Percentiles rank a stretch among this genome's conserved stretches.
phyloP scores from a whole-genome alignment of 1,284 basidiomycete species.

The Trametes versicolor region DNA sequence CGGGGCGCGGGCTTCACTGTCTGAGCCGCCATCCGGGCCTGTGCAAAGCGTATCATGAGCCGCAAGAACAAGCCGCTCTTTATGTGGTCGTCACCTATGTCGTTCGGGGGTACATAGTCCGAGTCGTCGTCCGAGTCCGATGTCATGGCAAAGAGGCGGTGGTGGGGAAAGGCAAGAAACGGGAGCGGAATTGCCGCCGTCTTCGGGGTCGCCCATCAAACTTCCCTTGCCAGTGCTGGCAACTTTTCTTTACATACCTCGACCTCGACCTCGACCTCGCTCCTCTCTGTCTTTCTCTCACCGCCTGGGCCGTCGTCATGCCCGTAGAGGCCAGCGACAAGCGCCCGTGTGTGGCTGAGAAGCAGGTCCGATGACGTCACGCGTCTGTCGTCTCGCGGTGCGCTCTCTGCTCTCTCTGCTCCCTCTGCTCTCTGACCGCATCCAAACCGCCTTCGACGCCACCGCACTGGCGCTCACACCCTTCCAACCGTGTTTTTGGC shows the following conservation, averaged over 20 bases:
- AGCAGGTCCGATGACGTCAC: too few species aligned
- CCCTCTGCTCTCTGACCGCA: too few species aligned
- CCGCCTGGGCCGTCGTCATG: slow-evolving; percentile 22
- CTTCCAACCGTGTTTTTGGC: too few species aligned
- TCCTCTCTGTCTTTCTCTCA: slow-evolving; percentile 12
- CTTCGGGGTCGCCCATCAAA: slow-evolving; percentile 10
- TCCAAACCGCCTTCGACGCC: too few species aligned
- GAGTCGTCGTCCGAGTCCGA: slow-evolving; percentile 73
- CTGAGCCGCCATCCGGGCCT: slow-evolving; percentile 22
- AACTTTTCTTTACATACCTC: slow-evolving; percentile 25
- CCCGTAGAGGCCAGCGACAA: slow-evolving; percentile 27
- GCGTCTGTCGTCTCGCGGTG: too few species aligned
- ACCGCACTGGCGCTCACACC: too few species aligned
- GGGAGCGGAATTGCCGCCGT: slow-evolving; percentile 19
- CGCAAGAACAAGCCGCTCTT: slow-evolving; percentile 1
- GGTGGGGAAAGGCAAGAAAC: slow-evolving; percentile 22
- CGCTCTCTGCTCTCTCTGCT: too few species aligned
- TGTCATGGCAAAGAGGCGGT: slow-evolving; percentile 29
- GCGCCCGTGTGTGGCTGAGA: too few species aligned
- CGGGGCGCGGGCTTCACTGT: slow-evolving; percentile 22
- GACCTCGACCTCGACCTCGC: slow-evolving; percentile 5
- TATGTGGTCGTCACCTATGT: slow-evolving; percentile 31
- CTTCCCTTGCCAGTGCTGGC: too few species aligned
- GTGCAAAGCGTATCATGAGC: slow-evolving; percentile 2
- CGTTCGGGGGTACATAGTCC: slow-evolving; percentile 68